Percentiles rank a stretch among this genome's conserved stretches.
phyloP scores from a whole-genome alignment of 2,329 filamentous ascomycete species.

The Microthyrium microscopicum region DNA sequence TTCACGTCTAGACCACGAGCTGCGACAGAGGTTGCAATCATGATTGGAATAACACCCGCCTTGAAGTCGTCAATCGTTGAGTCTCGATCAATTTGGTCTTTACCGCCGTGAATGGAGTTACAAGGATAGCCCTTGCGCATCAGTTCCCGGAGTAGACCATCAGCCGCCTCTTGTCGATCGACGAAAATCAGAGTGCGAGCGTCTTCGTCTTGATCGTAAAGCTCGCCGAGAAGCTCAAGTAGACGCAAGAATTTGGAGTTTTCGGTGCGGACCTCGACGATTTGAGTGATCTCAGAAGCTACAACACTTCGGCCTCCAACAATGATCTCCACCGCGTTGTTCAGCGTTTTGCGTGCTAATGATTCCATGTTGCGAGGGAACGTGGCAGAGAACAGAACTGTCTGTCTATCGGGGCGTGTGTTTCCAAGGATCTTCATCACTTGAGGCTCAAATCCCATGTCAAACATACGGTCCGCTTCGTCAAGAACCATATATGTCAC shows the following conservation, averaged over 20 bases:
- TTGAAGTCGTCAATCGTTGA: constrained; percentile 91
- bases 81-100: constrained; percentile 84
- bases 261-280: constrained; percentile 76
- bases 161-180: constrained; percentile 79
- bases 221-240: constrained; percentile 69
- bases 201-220: constrained; percentile 79
- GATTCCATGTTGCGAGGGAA: constrained; percentile 90
- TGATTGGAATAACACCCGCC: constrained; percentile 69
- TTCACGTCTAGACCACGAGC: constrained; percentile 92
- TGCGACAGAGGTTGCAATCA: constrained; percentile 90
- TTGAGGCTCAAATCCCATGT: constrained; percentile 98
- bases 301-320: constrained; percentile 70
- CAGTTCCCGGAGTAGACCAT: constrained; percentile 60
- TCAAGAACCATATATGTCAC: constrained; percentile 92
- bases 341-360: constrained; percentile 73
- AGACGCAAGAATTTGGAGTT: constrained; percentile 69
- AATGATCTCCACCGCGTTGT: constrained; percentile 74
- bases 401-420: constrained; percentile 81
- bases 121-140: constrained; percentile 76
- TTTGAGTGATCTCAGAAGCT: constrained; percentile 63
- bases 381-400: constrained; percentile 89
- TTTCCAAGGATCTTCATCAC: constrained; percentile 93
- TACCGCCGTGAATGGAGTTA: constrained; percentile 86
- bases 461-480: constrained; percentile 97
- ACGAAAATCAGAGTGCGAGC: constrained; percentile 82